Percentiles rank a stretch among this genome's conserved stretches.
Conservation (phyloP, 768 basidiomycete genomes). For the Mycena belliarum region DNA sequence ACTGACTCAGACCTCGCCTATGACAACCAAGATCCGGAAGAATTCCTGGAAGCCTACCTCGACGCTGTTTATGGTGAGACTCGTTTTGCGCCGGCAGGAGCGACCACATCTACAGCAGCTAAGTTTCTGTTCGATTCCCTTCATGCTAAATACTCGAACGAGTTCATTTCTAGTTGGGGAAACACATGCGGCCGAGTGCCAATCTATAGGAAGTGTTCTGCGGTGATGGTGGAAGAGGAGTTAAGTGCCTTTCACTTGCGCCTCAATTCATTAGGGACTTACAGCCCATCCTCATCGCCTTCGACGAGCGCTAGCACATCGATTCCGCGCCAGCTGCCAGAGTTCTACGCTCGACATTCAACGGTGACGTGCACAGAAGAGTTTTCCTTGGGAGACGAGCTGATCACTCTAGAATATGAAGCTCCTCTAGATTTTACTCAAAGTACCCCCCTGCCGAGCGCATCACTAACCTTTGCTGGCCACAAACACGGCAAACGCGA, state of each 20-base stretch:
- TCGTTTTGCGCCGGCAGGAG: neutral
- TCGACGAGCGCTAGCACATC: neutral
- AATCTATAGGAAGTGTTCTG: too few species aligned
- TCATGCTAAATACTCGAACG: neutral
- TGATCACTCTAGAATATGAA: neutral
- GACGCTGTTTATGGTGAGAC: neutral
- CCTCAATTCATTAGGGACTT: too few species aligned
- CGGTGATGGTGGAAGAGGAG: too few species aligned
- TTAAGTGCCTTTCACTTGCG: too few species aligned
- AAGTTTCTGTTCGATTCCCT: neutral
- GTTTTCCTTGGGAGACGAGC: neutral
- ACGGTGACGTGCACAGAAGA: neutral
- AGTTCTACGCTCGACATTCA: neutral
- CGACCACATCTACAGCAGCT: neutral
- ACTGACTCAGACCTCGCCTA: slow-evolving; percentile 8
- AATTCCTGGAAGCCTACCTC: slow-evolving; percentile 28
- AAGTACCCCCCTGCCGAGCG: neutral
- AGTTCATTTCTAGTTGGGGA: neutral
- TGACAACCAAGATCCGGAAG: slow-evolving; percentile 29
- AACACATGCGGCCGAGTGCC: too few species aligned
- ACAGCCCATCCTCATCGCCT: too few species aligned
- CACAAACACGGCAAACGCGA: slow-evolving; percentile 16
- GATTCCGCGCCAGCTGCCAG: neutral
- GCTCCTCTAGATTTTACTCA: neutral
- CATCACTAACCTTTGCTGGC: neutral